These are phyloP conservation scores for Magnusiomyces clavatus DNA, from an alignment of 1,139 yeast species.

Conservation along the genomic window DNA sequence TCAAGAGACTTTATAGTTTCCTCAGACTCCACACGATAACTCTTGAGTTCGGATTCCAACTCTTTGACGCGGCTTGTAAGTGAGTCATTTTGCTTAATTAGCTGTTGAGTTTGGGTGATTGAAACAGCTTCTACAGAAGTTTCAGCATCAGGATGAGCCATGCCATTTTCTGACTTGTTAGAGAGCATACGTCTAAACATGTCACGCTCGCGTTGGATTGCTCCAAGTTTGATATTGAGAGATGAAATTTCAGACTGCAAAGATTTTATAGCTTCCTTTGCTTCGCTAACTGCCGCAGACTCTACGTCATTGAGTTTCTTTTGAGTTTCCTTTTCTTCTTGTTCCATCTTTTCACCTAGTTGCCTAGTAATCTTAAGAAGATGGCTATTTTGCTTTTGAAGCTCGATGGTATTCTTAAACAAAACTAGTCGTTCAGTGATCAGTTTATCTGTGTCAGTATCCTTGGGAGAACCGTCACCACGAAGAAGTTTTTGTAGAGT, in stretches of 20 bases:
- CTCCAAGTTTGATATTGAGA: slow-evolving; percentile 43
- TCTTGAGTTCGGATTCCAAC: slow-evolving; percentile 32
- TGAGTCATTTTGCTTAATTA: slow-evolving; percentile 31
- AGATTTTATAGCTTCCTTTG: slow-evolving; percentile 64
- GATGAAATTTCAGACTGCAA: slow-evolving; percentile 56
- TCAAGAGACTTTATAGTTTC: slow-evolving; percentile 37
- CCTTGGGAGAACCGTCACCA: slow-evolving; percentile 28
- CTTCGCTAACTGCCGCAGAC: slow-evolving; percentile 59
- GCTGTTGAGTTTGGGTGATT: slow-evolving; percentile 30
- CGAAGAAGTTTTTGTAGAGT: slow-evolving; percentile 43
- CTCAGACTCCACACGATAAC: slow-evolving; percentile 37
- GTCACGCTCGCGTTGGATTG: slow-evolving; percentile 58
- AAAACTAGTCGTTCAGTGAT: slow-evolving; percentile 68
- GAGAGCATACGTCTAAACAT: slow-evolving; percentile 44
- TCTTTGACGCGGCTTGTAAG: slow-evolving; percentile 29
- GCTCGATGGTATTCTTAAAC: slow-evolving; percentile 58
- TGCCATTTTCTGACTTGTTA: slow-evolving; percentile 22
- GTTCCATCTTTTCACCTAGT: slow-evolving; percentile 62
- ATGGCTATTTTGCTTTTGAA: slow-evolving; percentile 68
- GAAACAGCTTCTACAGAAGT: slow-evolving; percentile 13
- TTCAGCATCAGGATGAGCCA: slow-evolving; percentile 13
- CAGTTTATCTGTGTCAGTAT: slow-evolving; percentile 60
- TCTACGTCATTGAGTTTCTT: slow-evolving; percentile 43
- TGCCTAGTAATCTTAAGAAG: slow-evolving; percentile 59
- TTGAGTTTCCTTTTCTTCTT: slow-evolving; percentile 37